These are phyloP conservation scores for Silene coronaria DNA, from an alignment of 179 eudicot species.

Conservation along the genomic window DNA sequence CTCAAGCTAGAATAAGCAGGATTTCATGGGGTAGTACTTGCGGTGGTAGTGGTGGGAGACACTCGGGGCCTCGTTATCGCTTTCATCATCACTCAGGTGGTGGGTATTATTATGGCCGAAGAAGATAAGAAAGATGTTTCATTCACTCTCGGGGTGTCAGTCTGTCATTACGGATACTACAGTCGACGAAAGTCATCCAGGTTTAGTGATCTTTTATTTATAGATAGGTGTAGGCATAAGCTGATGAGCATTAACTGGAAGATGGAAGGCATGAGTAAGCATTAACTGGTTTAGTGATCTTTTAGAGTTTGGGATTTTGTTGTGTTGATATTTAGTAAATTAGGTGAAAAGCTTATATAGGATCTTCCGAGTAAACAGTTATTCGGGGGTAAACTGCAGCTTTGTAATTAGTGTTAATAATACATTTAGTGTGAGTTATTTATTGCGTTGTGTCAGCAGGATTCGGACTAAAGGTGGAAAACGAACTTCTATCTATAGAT, in stretches of 20 bases:
- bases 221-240: not conserved
- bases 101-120: conserved; percentile 57
- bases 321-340: not conserved
- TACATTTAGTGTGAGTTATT: not conserved
- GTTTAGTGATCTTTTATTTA: not conserved
- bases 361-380: too few relatives aligned
- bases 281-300: not conserved
- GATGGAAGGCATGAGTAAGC: not conserved
- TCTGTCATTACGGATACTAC: too few relatives aligned
- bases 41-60: conserved; percentile 71
- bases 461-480: not conserved
- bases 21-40: conserved; percentile 46
- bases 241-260: not conserved
- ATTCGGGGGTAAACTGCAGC: not conserved
- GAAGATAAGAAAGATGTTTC: conserved; percentile 35
- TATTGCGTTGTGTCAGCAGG: not conserved
- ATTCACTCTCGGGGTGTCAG: not conserved
- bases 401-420: not conserved
- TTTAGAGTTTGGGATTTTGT: not conserved
- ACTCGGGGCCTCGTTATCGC: conserved; percentile 55
- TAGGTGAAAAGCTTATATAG: not conserved
- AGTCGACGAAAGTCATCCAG: not conserved
- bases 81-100: conserved; percentile 63
- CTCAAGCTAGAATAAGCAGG: conserved; percentile 54
- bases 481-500: too few relatives aligned